Conservation (phyloP, 257 asterid genomes). For the Ligustrum vulgare region DNA sequence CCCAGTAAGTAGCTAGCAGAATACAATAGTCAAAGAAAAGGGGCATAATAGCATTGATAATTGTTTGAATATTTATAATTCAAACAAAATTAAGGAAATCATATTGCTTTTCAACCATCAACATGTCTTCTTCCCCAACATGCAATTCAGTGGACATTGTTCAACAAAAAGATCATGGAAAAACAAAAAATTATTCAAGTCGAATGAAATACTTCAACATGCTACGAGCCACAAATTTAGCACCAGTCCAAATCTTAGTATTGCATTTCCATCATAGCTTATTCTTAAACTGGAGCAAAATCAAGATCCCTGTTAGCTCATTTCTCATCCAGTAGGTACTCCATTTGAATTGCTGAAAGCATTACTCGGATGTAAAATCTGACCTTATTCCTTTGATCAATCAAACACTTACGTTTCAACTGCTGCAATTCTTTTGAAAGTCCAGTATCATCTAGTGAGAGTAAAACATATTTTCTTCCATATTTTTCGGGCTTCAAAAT, state of each 20-base stretch:
- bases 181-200: neutral
- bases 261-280: neutral
- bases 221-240: conserved; percentile 1
- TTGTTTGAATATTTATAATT: neutral
- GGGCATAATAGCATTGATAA: neutral
- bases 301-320: neutral
- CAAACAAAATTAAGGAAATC: neutral
- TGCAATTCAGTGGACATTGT: neutral
- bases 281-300: neutral
- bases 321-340: neutral
- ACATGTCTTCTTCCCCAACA: conserved; percentile 6
- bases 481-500: neutral
- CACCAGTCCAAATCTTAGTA: neutral
- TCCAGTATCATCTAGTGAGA: neutral
- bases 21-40: neutral
- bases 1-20: neutral
- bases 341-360: neutral
- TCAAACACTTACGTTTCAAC: conserved; percentile 8
- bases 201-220: neutral
- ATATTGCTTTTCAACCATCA: conserved; percentile 3
- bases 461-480: neutral
- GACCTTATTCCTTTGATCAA: neutral
- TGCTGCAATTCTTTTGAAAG: neutral
- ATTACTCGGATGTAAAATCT: neutral
- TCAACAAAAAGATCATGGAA: neutral